Base-by-base conservation (phyloP, 495 filamentous ascomycete genomes). In the Trichoderma erinaceum region DNA sequence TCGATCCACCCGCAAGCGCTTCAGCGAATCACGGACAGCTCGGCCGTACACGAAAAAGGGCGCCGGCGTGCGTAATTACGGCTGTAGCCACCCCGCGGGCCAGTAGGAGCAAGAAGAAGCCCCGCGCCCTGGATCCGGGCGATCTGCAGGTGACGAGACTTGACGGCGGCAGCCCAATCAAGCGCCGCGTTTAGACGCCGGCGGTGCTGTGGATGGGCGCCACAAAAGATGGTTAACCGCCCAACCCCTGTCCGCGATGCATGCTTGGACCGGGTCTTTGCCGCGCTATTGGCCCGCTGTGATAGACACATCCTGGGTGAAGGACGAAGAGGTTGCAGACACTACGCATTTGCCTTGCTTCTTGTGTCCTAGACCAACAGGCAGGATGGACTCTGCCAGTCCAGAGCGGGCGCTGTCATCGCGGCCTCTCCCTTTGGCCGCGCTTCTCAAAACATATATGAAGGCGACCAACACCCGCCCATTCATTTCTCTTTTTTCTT, bases 401-500 rank as follows among this genome's bases (percentile, higher is more conserved):
- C 44, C 18, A 16, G 44, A 48, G 44, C n/a, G 44, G 15, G 5
- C 44, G 44, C n/a, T n/a, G 56, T 61, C 56, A 61, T 61, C 11
- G n/a, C 48, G 56, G 56, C 56, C 56, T 61, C 56, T 27, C 25
- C 56, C 25, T 15, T 3, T 23, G 56, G 56, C 56, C 21, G 50
- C 50, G 50, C 50, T 32, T 61, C 23, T 23, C 56, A 61, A 61
- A 61, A 61, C 56, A 21, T 61, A 61, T 61, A 61, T 61, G 11
- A 61, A 61, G 56, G 63, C 63, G 63, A 43, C 63, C 63, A 65
- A 65, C 44, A 46, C 65, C 65, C 65, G 44, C 69, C 71, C 74
- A 68, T 70, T 76, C 72, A 71, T 70, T 69, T 72, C 77, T 77
- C 69, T 73, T 77, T 75, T 78, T 75, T 79, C 75, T 88, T 85